A percentile compares a stretch with the other conserved stretches of the same genome.
These are phyloP conservation scores for Diospyros kaki DNA, from an alignment of 148 eudicot genomes.

Conservation along the genomic window DNA sequence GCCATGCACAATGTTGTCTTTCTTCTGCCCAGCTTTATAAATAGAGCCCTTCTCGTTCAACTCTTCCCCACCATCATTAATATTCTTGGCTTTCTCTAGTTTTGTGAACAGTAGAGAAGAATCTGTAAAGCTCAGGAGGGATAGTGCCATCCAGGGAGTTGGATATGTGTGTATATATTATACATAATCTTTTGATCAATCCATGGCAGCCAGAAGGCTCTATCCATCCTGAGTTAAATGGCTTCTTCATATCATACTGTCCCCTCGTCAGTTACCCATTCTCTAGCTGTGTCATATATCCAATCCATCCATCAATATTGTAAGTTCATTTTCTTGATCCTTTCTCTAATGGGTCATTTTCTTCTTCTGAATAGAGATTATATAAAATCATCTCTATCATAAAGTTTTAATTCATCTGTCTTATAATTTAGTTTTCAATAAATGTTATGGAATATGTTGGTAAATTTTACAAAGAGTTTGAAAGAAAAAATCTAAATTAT, in stretches of 20 bases:
- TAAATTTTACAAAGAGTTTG: too few species aligned
- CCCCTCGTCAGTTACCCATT: neutral
- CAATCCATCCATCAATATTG: too few species aligned
- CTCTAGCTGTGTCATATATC: too few species aligned
- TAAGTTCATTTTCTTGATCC: too few species aligned
- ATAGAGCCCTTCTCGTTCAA: neutral
- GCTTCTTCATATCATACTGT: constrained; percentile 16
- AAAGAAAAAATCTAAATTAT: too few species aligned
- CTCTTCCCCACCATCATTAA: constrained; percentile 5
- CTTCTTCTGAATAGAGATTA: too few species aligned
- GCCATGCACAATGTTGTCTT: neutral
- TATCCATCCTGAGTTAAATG: constrained; percentile 47
- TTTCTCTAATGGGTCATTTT: too few species aligned
- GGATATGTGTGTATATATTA: neutral
- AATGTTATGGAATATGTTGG: too few species aligned
- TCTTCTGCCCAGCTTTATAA: neutral
- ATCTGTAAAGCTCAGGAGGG: constrained; percentile 97
- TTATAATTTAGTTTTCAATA: too few species aligned
- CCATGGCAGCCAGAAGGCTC: constrained; percentile 15
- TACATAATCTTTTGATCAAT: neutral
- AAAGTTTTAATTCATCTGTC: too few species aligned
- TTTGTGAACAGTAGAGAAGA: neutral
- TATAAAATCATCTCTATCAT: too few species aligned
- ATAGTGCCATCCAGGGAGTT: constrained; percentile 50
- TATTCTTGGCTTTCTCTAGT: neutral